Percentiles rank a stretch among this genome's conserved stretches.
phyloP scores from a whole-genome alignment of 106 monocot species.

The Vanilla planifolia region DNA sequence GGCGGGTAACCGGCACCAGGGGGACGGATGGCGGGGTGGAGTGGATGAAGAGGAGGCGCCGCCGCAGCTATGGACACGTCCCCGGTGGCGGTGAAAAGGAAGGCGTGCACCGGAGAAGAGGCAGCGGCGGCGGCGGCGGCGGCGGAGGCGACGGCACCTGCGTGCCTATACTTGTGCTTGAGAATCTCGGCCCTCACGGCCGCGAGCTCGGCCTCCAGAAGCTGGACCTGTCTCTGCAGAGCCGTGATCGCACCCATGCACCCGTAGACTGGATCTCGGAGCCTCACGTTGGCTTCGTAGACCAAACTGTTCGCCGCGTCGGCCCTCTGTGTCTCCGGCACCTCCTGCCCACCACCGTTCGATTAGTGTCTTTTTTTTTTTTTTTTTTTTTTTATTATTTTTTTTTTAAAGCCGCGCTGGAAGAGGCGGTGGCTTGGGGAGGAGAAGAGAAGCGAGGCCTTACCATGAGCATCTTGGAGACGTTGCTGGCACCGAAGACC shows the following conservation, averaged over 20 bases:
- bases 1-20: slow-evolving; percentile 56
- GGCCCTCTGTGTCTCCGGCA: slow-evolving; percentile 59
- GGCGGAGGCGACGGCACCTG: slow-evolving; percentile 5
- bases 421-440: too few species aligned
- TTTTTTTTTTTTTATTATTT: too few species aligned
- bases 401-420: too few species aligned
- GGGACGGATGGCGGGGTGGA: slow-evolving; percentile 5
- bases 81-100: slow-evolving; percentile 12
- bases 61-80: slow-evolving; percentile 18
- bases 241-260: slow-evolving; percentile 80
- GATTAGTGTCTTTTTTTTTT: too few species aligned
- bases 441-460: too few species aligned
- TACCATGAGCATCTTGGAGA: slow-evolving; percentile 97
- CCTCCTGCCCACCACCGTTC: slow-evolving; percentile 54
- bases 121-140: not conserved
- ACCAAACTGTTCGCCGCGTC: slow-evolving; percentile 80
- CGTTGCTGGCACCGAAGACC: slow-evolving; percentile 96
- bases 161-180: slow-evolving; percentile 48
- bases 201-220: slow-evolving; percentile 55
- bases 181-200: slow-evolving; percentile 59
- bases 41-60: slow-evolving; percentile 1
- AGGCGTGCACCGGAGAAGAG: too few species aligned
- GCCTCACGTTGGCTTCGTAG: slow-evolving; percentile 69
- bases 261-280: slow-evolving; percentile 79
- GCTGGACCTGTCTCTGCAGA: slow-evolving; percentile 76